These are phyloP conservation scores for Heterobasidion parviporum DNA, from an alignment of 1,284 basidiomycete genomes.

Conservation along the genomic window DNA sequence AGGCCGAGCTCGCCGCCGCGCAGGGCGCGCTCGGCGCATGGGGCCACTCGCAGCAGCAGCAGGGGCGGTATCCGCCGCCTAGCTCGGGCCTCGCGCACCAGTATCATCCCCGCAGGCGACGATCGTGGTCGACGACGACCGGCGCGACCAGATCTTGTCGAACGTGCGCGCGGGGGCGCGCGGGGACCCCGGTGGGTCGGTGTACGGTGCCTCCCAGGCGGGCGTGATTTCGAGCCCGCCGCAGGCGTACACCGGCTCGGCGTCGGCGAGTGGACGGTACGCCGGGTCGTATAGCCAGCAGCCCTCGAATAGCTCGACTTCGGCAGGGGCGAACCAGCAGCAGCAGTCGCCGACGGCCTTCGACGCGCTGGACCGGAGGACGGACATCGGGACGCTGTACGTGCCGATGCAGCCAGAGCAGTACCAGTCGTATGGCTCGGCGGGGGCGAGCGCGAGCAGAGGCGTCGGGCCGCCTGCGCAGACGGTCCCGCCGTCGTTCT, in stretches of 20 bases:
- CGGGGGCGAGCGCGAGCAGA: slow-evolving; percentile 22
- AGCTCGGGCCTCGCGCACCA: slow-evolving; percentile 66
- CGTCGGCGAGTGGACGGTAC: slow-evolving; percentile 50
- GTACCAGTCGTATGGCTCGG: slow-evolving; percentile 44
- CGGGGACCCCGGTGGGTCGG: slow-evolving; percentile 29
- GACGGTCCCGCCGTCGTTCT: slow-evolving; percentile 54
- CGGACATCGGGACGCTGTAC: slow-evolving; percentile 61
- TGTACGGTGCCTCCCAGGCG: slow-evolving; percentile 34
- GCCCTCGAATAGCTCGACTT: neutral
- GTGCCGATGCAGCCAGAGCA: slow-evolving; percentile 76
- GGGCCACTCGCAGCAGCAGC: slow-evolving; percentile 24
- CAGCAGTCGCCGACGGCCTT: slow-evolving; percentile 39
- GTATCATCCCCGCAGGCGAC: slow-evolving; percentile 46
- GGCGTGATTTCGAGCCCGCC: slow-evolving; percentile 64
- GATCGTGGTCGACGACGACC: slow-evolving; percentile 56
- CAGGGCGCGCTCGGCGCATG: slow-evolving; percentile 34
- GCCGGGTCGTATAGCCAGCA: slow-evolving; percentile 34
- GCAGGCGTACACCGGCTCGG: slow-evolving; percentile 52
- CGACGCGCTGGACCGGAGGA: slow-evolving; percentile 51
- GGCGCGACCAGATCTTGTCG: slow-evolving; percentile 64
- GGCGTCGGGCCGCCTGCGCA: slow-evolving; percentile 40
- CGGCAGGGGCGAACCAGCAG: slow-evolving; percentile 18
- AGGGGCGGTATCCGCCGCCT: slow-evolving; percentile 45
- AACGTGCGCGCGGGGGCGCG: slow-evolving; percentile 65
- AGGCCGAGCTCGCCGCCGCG: slow-evolving; percentile 74